Evolutionary conservation across 345 rosid species (phyloP).

Genomic region (Brassica napus): Da-Ae NC_063442.1:6328001-6328500

Average conservation of each 20-base stretch:
- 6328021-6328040: conserved; percentile 73
- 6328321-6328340: conserved; percentile 71
- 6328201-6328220: conserved; percentile 94
- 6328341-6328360: neutral
- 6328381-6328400: too few species aligned
- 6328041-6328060: conserved; percentile 87
- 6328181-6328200: conserved; percentile 55
- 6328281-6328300: conserved; percentile 85
- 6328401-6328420: too few species aligned
- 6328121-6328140: conserved; percentile 1
- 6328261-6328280: conserved; percentile 83
- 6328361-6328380: too few species aligned
- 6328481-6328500: conserved; percentile 44
- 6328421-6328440: too few species aligned
- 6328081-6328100: conserved; percentile 86
- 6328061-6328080: conserved; percentile 63
- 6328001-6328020: conserved; percentile 83
- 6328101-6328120: conserved; percentile 62
- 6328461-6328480: neutral
- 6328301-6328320: conserved; percentile 82
- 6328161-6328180: neutral
- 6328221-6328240: conserved; percentile 93
- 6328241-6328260: conserved; percentile 74
- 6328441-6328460: neutral
- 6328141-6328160: neutral